These are phyloP conservation scores for Physaria fendleri DNA, from an alignment of 345 rosid genomes.

Conservation along the genomic window DNA sequence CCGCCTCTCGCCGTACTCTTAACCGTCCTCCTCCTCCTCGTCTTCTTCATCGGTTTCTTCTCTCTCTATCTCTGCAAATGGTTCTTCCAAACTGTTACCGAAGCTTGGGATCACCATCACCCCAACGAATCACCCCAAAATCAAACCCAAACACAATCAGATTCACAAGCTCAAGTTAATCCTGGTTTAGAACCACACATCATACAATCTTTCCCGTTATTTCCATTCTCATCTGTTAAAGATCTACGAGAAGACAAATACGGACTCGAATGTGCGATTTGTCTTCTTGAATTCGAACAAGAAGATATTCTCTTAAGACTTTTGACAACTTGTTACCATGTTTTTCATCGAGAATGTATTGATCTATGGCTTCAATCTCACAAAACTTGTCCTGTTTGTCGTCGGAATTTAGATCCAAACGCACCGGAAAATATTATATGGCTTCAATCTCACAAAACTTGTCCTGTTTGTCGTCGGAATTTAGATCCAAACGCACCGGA, in stretches of 20 bases:
- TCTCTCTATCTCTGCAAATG: conserved; percentile 55
- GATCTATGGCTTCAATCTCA: conserved; percentile 73
- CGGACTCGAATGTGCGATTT: conserved; percentile 76
- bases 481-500: conserved; percentile 41
- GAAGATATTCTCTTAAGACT: conserved; percentile 53
- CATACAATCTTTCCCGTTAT: conserved; percentile 50
- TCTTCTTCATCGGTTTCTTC: conserved; percentile 60
- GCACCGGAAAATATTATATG: conserved; percentile 25
- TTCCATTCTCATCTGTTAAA: conserved; percentile 54
- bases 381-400: conserved; percentile 87
- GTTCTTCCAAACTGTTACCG: conserved; percentile 36
- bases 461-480: too few relatives aligned
- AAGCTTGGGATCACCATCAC: conserved; percentile 33
- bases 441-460: too few relatives aligned
- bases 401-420: conserved; percentile 48
- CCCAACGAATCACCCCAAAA: conserved; percentile 24
- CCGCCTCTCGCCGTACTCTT: conserved; percentile 46
- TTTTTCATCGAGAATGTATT: conserved; percentile 77
- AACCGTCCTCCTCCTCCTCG: conserved; percentile 43
- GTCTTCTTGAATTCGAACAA: conserved; percentile 61
- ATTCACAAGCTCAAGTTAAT: conserved; percentile 1
- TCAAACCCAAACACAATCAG: conserved; percentile 1
- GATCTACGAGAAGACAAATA: conserved; percentile 42
- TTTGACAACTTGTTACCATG: conserved; percentile 68
- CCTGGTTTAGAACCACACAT: conserved; percentile 57